Conservation (phyloP, 2,329 filamentous ascomycete genomes). For the Dothideomycetidae sp. region DNA sequence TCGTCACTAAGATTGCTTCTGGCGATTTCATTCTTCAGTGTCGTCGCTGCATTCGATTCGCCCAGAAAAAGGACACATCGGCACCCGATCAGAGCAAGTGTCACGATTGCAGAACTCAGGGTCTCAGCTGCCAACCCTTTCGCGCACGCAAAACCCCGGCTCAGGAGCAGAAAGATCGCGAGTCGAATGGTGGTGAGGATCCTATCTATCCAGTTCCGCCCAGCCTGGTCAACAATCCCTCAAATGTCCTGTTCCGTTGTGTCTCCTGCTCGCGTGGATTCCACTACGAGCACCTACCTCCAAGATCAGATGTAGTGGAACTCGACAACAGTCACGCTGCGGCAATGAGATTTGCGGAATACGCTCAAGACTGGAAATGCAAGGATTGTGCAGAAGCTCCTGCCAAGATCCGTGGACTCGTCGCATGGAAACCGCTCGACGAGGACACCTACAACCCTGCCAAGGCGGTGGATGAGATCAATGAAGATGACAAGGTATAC, state of each 20-base stretch:
- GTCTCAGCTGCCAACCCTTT: constrained; percentile 60
- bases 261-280: constrained; percentile 59
- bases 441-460: constrained; percentile 41
- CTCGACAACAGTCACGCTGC: constrained; percentile 36
- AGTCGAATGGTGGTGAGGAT: constrained; percentile 65
- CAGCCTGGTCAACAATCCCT: constrained; percentile 55
- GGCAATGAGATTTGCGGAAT: constrained; percentile 54
- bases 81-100: constrained; percentile 62
- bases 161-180: constrained; percentile 70
- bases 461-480: constrained; percentile 40
- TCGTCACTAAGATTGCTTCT: constrained; percentile 70
- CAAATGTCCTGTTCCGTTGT: constrained; percentile 75
- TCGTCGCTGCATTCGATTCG: constrained; percentile 60
- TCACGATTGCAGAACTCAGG: constrained; percentile 51
- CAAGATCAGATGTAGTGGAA: constrained; percentile 30
- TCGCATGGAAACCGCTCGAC: constrained; percentile 72
- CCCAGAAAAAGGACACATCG: constrained; percentile 51
- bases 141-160: constrained; percentile 55
- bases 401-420: constrained; percentile 58
- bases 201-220: constrained; percentile 52
- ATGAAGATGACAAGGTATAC: constrained; percentile 76
- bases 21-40: constrained; percentile 81
- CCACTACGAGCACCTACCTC: constrained; percentile 71
- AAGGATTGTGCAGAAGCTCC: constrained; percentile 54
- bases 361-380: constrained; percentile 64